Conservation (phyloP, 371 early-diverging fungal species). For the Circinella umbellata region DNA sequence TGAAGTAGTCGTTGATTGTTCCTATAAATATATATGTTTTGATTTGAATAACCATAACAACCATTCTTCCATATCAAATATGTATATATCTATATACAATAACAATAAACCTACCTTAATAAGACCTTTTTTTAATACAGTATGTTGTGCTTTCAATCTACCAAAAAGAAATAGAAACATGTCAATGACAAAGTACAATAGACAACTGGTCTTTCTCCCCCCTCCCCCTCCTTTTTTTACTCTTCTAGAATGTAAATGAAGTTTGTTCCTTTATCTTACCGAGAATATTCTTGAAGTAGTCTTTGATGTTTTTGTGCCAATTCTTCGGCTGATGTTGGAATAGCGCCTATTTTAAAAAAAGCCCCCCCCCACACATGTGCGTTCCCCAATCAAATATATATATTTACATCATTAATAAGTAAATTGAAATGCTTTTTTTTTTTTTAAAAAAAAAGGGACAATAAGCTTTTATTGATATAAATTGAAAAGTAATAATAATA, state of each 20-base stretch:
- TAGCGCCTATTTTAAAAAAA: slow-evolving; percentile 33
- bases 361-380: background rate
- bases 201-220: too few species aligned
- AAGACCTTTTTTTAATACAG: slow-evolving; percentile 66
- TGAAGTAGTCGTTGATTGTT: slow-evolving; percentile 60
- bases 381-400: too few species aligned
- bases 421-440: too few species aligned
- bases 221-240: background rate
- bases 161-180: background rate
- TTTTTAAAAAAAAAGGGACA: too few species aligned
- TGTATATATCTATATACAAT: background rate
- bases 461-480: too few species aligned
- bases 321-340: slow-evolving; percentile 61
- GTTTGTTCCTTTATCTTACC: slow-evolving; percentile 34
- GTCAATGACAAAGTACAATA: background rate
- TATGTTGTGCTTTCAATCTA: slow-evolving; percentile 67
- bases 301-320: slow-evolving; percentile 64
- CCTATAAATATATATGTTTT: slow-evolving; percentile 32
- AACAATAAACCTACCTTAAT: slow-evolving; percentile 48
- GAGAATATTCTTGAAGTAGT: slow-evolving; percentile 64
- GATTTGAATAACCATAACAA: too few species aligned
- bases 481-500: background rate
- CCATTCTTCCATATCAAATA: background rate
- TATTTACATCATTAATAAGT: background rate
- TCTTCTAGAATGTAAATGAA: too few species aligned